Evolutionary conservation across 257 asterid species (phyloP), one percentile per base, ranked within the genome.

Genomic region (Euphrasia confusa): DNA sequence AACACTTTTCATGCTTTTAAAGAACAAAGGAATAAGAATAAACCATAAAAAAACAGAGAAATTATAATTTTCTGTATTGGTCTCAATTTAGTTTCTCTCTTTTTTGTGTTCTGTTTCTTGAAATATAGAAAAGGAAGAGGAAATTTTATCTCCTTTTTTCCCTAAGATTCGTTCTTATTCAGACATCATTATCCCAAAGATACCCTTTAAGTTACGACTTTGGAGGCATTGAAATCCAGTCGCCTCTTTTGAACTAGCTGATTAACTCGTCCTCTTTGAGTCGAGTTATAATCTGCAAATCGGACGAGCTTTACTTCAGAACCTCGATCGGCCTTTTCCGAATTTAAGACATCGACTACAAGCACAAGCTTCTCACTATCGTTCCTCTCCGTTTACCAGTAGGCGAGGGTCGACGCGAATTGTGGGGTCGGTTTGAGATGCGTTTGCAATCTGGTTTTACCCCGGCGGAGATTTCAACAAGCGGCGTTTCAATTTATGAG

Each of bases 381-480:
- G 67, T 82, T 48, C 81, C 84, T 15, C 58, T 14, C 4, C 72
- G 15, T 63, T 72, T 78, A 1, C 70, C 83, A 1, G 79, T 78
- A 5, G 87, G 90, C 37, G 27, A 79, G 76, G 70, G 76, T 74
- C 5, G 32, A 79, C 64, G 90, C 88, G 1, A 74, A 80, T 59
- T 87, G 88, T 68, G 94, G 85, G 33, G 78, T 58, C 21, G 95
- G 74, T n/a, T 76, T 87, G 55, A 80, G 85, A 84, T 87, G 95
- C 55, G 42, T 77, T 59, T 87, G 88, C 71, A 85, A 84, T 69
- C 77, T 79, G 1, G 64, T n/a, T n/a, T n/a, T n/a, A n/a, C n/a
- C n/a, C n/a, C n/a, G n/a, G n/a, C n/a, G n/a, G n/a, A n/a, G n/a
- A n/a, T n/a, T n/a, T n/a, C n/a, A n/a, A n/a, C n/a, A n/a, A n/a